Conservation (phyloP, 805 yeast species). For the Dipodascus albidus region DNA sequence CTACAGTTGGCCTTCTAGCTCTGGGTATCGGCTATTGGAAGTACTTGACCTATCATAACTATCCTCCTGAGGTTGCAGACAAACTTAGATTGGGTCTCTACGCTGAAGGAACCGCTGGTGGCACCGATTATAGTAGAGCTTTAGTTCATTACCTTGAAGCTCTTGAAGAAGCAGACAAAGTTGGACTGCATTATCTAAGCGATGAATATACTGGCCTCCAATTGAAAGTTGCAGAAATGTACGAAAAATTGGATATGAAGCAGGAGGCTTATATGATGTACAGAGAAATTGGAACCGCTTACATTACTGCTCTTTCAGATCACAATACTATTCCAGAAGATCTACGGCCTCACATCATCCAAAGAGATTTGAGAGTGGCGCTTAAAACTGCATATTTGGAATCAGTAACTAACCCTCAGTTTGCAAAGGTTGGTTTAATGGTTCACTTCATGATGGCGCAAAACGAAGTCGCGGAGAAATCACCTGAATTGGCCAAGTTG, state of each 20-base stretch:
- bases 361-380: conserved; percentile 59
- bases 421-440: conserved; percentile 45
- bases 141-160: conserved; percentile 66
- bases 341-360: conserved; percentile 46
- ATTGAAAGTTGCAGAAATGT: conserved; percentile 78
- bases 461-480: conserved; percentile 38
- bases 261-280: conserved; percentile 60
- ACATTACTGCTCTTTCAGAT: conserved; percentile 38
- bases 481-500: conserved; percentile 17
- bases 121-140: conserved; percentile 53
- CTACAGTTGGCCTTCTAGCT: not conserved
- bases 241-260: conserved; percentile 50
- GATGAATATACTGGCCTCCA: conserved; percentile 90
- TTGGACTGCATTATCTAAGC: conserved; percentile 43
- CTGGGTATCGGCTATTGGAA: not conserved
- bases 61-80: conserved; percentile 57
- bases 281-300: conserved; percentile 50
- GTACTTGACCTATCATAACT: conserved; percentile 16
- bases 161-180: conserved; percentile 44
- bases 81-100: conserved; percentile 64
- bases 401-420: conserved; percentile 34
- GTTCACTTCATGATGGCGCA: conserved; percentile 57
- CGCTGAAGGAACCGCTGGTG: conserved; percentile 67
- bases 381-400: conserved; percentile 50
- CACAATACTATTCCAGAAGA: conserved; percentile 29